Evolutionary conservation across 495 filamentous ascomycete genomes (phyloP), one percentile per base, ranked within the genome.

Genomic region (Penicillium samsonianum): DNA sequence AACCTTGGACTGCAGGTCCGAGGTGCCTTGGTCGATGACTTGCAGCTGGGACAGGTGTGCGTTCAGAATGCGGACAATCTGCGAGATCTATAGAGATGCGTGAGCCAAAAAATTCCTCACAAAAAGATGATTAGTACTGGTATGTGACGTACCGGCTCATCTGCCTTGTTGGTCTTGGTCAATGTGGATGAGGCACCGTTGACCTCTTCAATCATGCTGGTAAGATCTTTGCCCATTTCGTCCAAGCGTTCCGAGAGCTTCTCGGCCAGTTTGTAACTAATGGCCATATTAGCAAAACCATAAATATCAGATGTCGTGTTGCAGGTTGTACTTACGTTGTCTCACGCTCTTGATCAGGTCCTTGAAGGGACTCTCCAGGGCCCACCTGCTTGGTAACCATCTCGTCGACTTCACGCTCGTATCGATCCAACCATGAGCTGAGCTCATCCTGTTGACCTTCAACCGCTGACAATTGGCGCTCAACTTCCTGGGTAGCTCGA

Each of bases 201-300:
- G 67, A 98, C 94, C 72, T 96, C 94, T 67, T 96, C 92, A 67
- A 99, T 96, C 92, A 99, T 97, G 73, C 87, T 90, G 40, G 81
- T 82, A 49, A 98, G 76, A 70, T 96, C 91, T 70, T 88, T 90
- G 71, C 90, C 90, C 88, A 96, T 95, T 53, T 91, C 89, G 41
- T 91, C 90, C 64, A 98, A 71, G 50, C 86, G 83, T 65, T 96
- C 90, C 2, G 89, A 90, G 43, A 98, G 80, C 71, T 89, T 91
- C 79, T 97, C 92, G 11, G 94, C 94, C 23, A 92, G 71, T 78
- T 92, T 88, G 72, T 96, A 96, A 23, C 82, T 84, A 58, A 20
- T 45, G 58, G 50, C n/a, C 30, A 12, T 28, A 51, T 73, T 43
- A 72, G 61, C 10, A 38, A 37, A n/a, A 7, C 16, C 33, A n/a